Base-by-base conservation (phyloP, 768 basidiomycete species). In the Rhodotorula toruloides region DNA sequence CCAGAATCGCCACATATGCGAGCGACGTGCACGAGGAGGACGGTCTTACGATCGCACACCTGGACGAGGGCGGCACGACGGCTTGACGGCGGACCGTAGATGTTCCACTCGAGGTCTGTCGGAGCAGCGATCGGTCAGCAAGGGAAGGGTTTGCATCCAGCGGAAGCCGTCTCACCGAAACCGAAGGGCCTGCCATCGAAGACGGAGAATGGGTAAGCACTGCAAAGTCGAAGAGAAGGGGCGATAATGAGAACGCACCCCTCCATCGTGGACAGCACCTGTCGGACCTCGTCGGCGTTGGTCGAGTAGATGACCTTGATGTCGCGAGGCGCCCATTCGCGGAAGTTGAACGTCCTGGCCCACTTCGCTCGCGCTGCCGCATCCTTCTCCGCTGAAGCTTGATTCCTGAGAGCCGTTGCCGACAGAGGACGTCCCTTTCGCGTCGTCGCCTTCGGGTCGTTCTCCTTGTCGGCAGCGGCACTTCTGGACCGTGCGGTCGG, bases 21-120 rank as follows among this genome's bases (percentile, higher is more conserved):
- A 11, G 68, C 59, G 29, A 70, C 63, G 16, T 70, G 68, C 0
- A 70, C 63, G 8, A 70, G 53, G 39, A 70, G 37, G 52, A 70
- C 54, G 40, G 60, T 65, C n/a, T 49, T 39, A 13, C 40, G 37
- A 37, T 62, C 60, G 42, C 63, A 70, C 1, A 70, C 46, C 57
- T 70, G 68, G 5, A 56, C 68, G 39, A 70, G 47, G 2, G 68
- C 68, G 16, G 68, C 62, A 1, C 12, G 32, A 48, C 49, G 40
- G 16, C 44, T 2, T 16, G 14, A 25, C 3, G 16, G 32, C 36
- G 57, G 19, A 29, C n/a, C 43, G 27, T 31, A 65, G 6, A 47
- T 36, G 37, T 70, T 39, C 68, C 68, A 70, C 27, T 70, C 68
- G n/a, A 70, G 60, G 36, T 67, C 58, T 47, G 47, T 8, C 19